Conservation (phyloP, 257 asterid species). For the Verbena officinalis region DNA sequence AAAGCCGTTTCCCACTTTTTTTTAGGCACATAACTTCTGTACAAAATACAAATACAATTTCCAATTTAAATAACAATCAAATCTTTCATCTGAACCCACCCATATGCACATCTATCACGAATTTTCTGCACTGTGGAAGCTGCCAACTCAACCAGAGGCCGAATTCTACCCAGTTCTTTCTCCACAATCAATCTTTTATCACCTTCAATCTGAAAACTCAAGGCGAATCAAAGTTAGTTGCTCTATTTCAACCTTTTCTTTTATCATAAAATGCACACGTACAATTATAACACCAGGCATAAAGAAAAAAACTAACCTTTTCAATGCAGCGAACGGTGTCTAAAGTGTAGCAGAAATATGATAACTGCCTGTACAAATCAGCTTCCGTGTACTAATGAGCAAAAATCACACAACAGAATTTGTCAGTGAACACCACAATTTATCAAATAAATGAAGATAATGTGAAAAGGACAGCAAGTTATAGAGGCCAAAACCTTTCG, state of each 20-base stretch:
- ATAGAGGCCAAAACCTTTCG: constrained; percentile 59
- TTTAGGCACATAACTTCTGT: background rate
- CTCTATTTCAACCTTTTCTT: background rate
- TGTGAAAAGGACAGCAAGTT: background rate
- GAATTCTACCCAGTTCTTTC: constrained; percentile 64
- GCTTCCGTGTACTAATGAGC: constrained; percentile 75
- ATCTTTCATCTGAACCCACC: constrained; percentile 77
- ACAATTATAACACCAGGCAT: background rate
- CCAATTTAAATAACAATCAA: constrained; percentile 51
- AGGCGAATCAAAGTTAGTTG: background rate
- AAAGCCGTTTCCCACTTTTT: background rate
- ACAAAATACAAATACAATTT: background rate
- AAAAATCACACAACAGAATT: constrained; percentile 15
- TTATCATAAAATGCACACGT: background rate
- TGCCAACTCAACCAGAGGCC: constrained; percentile 70
- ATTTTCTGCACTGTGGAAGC: constrained; percentile 64
- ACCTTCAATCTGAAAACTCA: constrained; percentile 57
- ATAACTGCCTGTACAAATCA: constrained; percentile 84
- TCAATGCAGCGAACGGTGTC: constrained; percentile 80
- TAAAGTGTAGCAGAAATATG: constrained; percentile 73
- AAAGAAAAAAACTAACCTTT: constrained; percentile 48
- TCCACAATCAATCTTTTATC: constrained; percentile 54
- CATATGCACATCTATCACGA: constrained; percentile 79
- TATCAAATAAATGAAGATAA: background rate
- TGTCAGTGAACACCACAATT: constrained; percentile 21